phyloP scores from a whole-genome alignment of 805 yeast genomes.

The Lipomyces mesembrius region DNA sequence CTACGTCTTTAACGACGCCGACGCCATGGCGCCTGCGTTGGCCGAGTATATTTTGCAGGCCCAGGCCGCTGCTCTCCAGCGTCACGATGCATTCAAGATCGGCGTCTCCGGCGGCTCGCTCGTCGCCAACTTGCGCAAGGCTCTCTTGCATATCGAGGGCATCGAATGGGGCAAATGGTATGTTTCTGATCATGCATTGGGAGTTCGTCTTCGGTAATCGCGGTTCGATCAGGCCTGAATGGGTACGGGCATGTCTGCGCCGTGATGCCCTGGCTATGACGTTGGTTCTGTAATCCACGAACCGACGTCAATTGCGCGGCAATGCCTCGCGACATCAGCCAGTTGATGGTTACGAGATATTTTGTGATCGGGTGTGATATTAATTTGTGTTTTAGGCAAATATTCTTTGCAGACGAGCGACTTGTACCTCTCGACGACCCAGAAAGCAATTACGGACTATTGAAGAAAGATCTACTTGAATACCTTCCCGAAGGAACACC shows the following conservation, averaged over 20 bases:
- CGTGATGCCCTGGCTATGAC: not conserved
- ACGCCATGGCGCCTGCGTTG: constrained; percentile 93
- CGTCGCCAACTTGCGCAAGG: constrained; percentile 83
- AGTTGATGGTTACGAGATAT: not conserved
- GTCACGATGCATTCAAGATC: constrained; percentile 77
- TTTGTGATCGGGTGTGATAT: not conserved
- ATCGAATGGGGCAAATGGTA: constrained; percentile 89
- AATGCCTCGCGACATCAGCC: not conserved
- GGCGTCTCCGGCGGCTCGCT: constrained; percentile 94
- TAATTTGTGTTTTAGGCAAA: constrained; percentile 52
- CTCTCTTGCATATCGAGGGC: constrained; percentile 73
- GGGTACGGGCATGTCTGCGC: not conserved
- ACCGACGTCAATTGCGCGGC: not conserved
- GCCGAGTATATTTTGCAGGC: constrained; percentile 93
- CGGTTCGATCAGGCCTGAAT: not conserved
- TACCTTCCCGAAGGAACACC: constrained; percentile 56
- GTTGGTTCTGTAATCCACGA: too few relatives aligned
- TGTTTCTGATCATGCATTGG: constrained; percentile 19
- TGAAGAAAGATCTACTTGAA: constrained; percentile 81
- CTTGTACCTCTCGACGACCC: constrained; percentile 82
- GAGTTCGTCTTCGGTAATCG: not conserved
- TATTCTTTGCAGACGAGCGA: constrained; percentile 95
- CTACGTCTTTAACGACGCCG: constrained; percentile 87
- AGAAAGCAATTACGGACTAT: constrained; percentile 88
- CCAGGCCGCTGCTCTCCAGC: constrained; percentile 72